A percentile compares a stretch with the other conserved stretches of the same genome.
These are phyloP conservation scores for Elsinoe australis DNA, from an alignment of 2,329 filamentous ascomycete species.

Conservation along the genomic window DNA sequence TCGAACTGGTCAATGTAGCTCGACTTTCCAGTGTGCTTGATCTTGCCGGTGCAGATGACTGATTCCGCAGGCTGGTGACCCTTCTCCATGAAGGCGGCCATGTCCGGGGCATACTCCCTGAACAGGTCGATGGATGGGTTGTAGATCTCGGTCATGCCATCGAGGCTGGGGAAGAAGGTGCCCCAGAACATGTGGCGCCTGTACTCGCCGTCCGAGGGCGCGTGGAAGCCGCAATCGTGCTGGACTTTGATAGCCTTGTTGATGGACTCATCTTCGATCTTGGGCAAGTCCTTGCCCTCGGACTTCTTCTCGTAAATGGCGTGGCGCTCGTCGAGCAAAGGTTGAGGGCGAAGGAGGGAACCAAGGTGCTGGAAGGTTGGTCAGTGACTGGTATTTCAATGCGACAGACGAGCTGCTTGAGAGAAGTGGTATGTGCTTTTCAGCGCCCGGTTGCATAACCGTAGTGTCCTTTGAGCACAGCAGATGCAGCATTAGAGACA, in stretches of 20 bases:
- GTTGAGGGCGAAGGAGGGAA: constrained; percentile 56
- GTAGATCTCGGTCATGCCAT: constrained; percentile 47
- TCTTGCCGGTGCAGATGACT: constrained; percentile 51
- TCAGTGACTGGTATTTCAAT: too few species aligned
- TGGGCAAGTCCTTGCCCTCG: constrained; percentile 45
- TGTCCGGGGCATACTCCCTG: constrained; percentile 46
- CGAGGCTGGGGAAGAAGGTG: constrained; percentile 48
- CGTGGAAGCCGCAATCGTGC: constrained; percentile 51
- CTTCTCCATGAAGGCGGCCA: constrained; percentile 54
- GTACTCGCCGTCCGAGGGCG: constrained; percentile 61
- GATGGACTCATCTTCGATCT: constrained; percentile 56
- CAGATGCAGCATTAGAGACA: too few species aligned
- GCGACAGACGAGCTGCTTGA: too few species aligned
- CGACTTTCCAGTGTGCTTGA: constrained; percentile 48
- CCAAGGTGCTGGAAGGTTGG: constrained; percentile 17
- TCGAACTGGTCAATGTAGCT: constrained; percentile 54
- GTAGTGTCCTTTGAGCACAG: too few species aligned
- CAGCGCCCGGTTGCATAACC: too few species aligned
- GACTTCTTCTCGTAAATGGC: constrained; percentile 47
- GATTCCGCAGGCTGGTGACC: constrained; percentile 50
- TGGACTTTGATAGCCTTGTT: constrained; percentile 57
- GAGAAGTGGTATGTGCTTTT: too few species aligned
- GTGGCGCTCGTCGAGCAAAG: constrained; percentile 50
- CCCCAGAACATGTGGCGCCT: constrained; percentile 48
- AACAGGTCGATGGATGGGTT: constrained; percentile 46